Evolutionary conservation across 345 rosid genomes (phyloP).

Genomic region (Toxicodendron radicans): DNA sequence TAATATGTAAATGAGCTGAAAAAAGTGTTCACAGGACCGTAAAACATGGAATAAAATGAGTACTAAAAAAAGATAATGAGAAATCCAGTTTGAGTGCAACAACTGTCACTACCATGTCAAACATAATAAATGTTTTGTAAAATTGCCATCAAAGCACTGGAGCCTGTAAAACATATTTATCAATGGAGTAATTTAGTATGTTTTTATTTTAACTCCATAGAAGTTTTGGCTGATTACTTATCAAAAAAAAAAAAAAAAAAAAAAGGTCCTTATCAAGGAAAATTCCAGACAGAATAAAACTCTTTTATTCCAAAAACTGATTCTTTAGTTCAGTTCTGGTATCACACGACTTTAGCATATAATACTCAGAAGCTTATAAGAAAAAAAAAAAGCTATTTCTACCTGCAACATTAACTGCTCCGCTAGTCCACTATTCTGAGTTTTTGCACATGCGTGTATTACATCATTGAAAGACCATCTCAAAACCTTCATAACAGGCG

Average conservation of each 20-base stretch:
- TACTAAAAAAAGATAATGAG: neutral
- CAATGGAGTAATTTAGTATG: neutral
- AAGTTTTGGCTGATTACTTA: conserved; percentile 1
- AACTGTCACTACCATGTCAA: neutral
- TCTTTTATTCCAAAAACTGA: neutral
- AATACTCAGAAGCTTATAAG: neutral
- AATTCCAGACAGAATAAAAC: neutral
- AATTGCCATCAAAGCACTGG: conserved; percentile 4
- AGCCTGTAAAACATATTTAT: neutral
- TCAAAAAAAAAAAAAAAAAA: too few species aligned
- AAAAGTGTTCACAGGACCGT: neutral
- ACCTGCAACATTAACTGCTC: conserved; percentile 80
- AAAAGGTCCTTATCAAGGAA: neutral
- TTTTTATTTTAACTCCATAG: neutral
- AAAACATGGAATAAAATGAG: neutral
- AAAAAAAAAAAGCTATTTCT: conserved; percentile 7
- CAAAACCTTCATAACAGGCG: conserved; percentile 37
- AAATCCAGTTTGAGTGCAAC: neutral
- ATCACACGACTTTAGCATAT: neutral
- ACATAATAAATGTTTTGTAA: neutral
- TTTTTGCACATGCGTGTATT: conserved; percentile 61
- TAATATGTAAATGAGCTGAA: neutral
- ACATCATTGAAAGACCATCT: conserved; percentile 61
- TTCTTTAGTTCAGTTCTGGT: neutral
- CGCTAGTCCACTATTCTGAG: conserved; percentile 55